Evolutionary conservation across 73 alveolate species (phyloP).

Genomic region (Tetrahymena thermophila): DNA sequence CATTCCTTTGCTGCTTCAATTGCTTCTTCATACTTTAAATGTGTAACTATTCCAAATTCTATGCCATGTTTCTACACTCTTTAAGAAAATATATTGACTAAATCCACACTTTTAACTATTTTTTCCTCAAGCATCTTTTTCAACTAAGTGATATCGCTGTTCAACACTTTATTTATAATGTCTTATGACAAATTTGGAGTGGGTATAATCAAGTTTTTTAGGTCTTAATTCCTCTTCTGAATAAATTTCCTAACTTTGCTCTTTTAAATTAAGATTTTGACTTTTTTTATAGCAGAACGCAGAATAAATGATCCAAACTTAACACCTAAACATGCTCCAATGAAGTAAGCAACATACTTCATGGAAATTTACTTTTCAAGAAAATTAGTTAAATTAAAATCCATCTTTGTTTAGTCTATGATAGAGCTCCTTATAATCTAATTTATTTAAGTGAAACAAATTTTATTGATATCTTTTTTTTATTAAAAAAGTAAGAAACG

Average conservation of each 20-base stretch:
- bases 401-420: not conserved
- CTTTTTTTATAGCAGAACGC: not conserved
- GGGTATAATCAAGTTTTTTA: not conserved
- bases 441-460: too few relatives aligned
- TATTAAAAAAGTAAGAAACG: too few relatives aligned
- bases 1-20: conserved; percentile 12
- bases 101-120: not conserved
- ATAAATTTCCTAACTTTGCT: not conserved
- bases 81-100: conserved; percentile 3
- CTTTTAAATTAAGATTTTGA: not conserved
- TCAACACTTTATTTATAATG: not conserved
- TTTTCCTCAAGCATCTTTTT: not conserved
- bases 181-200: not conserved
- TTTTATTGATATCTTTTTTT: too few relatives aligned
- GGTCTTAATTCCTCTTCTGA: not conserved
- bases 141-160: conserved; percentile 7
- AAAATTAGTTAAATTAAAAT: too few relatives aligned
- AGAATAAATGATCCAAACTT: not conserved
- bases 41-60: not conserved
- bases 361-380: not conserved
- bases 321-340: not conserved
- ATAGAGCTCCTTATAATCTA: too few relatives aligned
- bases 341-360: not conserved
- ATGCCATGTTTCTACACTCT: conserved; percentile 2
- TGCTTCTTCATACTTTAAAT: conserved; percentile 21